Evolutionary conservation across 2,329 filamentous ascomycete species (phyloP).

Genomic region (Rutstroemia sp.): DNA sequence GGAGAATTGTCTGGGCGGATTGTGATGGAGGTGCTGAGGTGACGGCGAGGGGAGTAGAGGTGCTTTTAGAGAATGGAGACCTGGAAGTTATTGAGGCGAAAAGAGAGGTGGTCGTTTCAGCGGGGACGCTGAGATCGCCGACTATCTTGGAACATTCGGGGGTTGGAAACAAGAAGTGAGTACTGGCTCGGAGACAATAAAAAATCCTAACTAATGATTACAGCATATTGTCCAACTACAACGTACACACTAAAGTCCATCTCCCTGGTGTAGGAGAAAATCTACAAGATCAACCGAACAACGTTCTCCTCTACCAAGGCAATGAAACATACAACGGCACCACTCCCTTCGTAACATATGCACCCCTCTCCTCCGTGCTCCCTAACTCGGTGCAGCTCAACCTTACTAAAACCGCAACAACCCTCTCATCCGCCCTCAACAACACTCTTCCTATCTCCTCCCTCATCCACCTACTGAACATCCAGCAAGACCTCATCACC

Average conservation of each 20-base stretch:
- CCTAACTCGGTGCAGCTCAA: slow-evolving; percentile 4
- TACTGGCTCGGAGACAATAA: background rate
- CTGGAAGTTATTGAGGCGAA: slow-evolving; percentile 17
- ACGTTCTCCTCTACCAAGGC: slow-evolving; percentile 12
- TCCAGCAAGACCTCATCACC: slow-evolving; percentile 43
- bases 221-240: slow-evolving; percentile 12
- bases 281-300: slow-evolving; percentile 23
- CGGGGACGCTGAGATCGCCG: slow-evolving; percentile 25
- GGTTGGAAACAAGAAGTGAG: slow-evolving; percentile 22
- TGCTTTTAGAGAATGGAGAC: slow-evolving; percentile 10
- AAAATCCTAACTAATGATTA: too few relatives aligned
- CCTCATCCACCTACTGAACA: slow-evolving; percentile 35
- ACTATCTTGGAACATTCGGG: slow-evolving; percentile 32
- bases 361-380: slow-evolving; percentile 16
- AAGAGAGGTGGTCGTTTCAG: slow-evolving; percentile 28
- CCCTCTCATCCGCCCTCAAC: slow-evolving; percentile 20
- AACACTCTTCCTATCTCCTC: slow-evolving; percentile 24
- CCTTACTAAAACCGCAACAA: background rate
- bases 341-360: slow-evolving; percentile 11
- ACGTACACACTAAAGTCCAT: slow-evolving; percentile 10
- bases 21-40: background rate
- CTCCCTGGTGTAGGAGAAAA: slow-evolving; percentile 23
- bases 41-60: slow-evolving; percentile 34
- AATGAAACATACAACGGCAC: slow-evolving; percentile 18
- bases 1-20: slow-evolving; percentile 11